These are phyloP conservation scores for Ashbya aceris DNA, from an alignment of 1,139 yeast species.

Conservation along the genomic window DNA sequence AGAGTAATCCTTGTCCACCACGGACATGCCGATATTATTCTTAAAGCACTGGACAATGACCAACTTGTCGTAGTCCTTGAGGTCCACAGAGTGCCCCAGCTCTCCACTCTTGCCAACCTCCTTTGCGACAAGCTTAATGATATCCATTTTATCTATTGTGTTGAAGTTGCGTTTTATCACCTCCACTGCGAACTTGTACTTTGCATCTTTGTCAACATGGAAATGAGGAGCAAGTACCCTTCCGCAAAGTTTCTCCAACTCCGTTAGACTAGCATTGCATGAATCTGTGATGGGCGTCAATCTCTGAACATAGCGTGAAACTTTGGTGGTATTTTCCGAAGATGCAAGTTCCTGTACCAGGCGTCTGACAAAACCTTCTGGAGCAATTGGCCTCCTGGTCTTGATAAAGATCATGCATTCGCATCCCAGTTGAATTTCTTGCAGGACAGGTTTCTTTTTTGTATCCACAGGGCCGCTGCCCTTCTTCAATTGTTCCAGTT, in stretches of 20 bases:
- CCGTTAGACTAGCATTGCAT: constrained; percentile 62
- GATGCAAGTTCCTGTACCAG: constrained; percentile 54
- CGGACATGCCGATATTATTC: constrained; percentile 72
- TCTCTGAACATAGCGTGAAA: constrained; percentile 66
- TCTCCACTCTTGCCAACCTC: constrained; percentile 50
- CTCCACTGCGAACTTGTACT: constrained; percentile 69
- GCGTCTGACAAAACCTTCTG: constrained; percentile 56
- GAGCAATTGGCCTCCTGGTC: constrained; percentile 67
- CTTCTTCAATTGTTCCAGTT: constrained; percentile 49
- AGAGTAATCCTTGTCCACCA: constrained; percentile 52
- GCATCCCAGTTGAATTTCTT: constrained; percentile 62
- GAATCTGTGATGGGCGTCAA: constrained; percentile 73
- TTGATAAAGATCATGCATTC: constrained; percentile 83
- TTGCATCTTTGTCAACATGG: constrained; percentile 43
- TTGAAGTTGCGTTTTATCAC: constrained; percentile 73
- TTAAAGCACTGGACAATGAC: constrained; percentile 83
- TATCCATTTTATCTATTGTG: constrained; percentile 55
- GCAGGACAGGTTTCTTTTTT: constrained; percentile 41
- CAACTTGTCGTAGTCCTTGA: constrained; percentile 70
- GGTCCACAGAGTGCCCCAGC: constrained; percentile 68
- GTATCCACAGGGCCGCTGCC: constrained; percentile 19
- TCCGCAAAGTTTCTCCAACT: constrained; percentile 48
- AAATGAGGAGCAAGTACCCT: constrained; percentile 60
- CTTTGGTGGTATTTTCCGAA: constrained; percentile 36
- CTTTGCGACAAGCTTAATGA: constrained; percentile 64